A percentile compares a stretch with the other conserved stretches of the same genome.
Evolutionary conservation across 768 basidiomycete species (phyloP).

Genomic region (Hortiboletus flavorubellus): DNA sequence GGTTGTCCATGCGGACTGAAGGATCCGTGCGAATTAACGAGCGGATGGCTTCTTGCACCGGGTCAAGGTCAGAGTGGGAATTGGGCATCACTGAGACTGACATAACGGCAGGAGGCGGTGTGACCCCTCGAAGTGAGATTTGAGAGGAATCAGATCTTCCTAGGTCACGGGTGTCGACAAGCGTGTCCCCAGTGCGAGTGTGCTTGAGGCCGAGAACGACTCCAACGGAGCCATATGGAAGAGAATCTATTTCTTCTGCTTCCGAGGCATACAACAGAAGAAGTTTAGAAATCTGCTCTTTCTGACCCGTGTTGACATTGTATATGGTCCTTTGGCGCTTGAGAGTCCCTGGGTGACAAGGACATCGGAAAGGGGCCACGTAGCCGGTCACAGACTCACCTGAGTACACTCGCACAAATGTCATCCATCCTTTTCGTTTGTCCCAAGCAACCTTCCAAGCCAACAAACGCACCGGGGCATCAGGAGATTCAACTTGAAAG

Average conservation of each 20-base stretch:
- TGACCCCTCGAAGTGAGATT: slow-evolving; percentile 56
- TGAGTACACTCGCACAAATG: slow-evolving; percentile 85
- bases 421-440: slow-evolving; percentile 84
- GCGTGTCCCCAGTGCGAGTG: slow-evolving; percentile 86
- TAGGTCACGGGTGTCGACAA: slow-evolving; percentile 52
- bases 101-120: slow-evolving; percentile 80
- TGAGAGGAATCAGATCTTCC: slow-evolving; percentile 32
- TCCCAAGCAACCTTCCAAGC: slow-evolving; percentile 94
- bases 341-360: slow-evolving; percentile 48
- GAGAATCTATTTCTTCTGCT: slow-evolving; percentile 69
- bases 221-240: slow-evolving; percentile 81
- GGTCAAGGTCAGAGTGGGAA: slow-evolving; percentile 72
- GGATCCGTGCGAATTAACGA: slow-evolving; percentile 82
- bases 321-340: slow-evolving; percentile 57
- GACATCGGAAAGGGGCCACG: slow-evolving; percentile 1
- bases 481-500: slow-evolving; percentile 41
- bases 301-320: slow-evolving; percentile 65
- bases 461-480: slow-evolving; percentile 56
- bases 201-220: slow-evolving; percentile 79
- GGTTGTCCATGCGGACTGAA: slow-evolving; percentile 74
- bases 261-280: slow-evolving; percentile 77
- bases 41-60: slow-evolving; percentile 72
- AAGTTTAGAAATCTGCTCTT: slow-evolving; percentile 72
- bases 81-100: slow-evolving; percentile 79
- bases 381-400: slow-evolving; percentile 42